Evolutionary conservation across 306 rosid species (phyloP).

Genomic region (Casuarina glauca): DNA sequence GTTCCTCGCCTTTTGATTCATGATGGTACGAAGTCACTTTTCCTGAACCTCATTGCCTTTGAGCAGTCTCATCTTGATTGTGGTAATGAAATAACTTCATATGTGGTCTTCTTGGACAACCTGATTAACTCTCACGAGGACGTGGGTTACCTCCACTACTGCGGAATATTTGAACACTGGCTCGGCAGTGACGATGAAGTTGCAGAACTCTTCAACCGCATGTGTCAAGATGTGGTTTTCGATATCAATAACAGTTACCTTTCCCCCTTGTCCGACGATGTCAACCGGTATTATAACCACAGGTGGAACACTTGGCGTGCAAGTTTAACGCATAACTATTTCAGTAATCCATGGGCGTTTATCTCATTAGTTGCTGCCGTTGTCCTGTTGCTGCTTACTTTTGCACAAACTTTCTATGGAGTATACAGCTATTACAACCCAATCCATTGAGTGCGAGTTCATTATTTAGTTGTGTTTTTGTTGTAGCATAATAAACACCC

Average conservation of each 20-base stretch:
- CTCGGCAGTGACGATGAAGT: conserved; percentile 90
- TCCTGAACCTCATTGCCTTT: conserved; percentile 70
- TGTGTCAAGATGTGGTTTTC: conserved; percentile 63
- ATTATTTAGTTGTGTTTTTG: background rate
- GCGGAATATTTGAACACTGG: conserved; percentile 91
- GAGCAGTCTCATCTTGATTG: conserved; percentile 87
- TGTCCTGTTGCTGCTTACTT: conserved; percentile 66
- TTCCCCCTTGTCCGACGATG: conserved; percentile 57
- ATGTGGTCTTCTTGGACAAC: conserved; percentile 83
- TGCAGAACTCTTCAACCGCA: conserved; percentile 73
- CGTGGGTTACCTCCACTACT: conserved; percentile 78
- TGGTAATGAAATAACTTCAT: conserved; percentile 75
- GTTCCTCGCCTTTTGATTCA: conserved; percentile 72
- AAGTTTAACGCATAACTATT: conserved; percentile 70
- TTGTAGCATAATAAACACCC: no score
- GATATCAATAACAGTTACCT: conserved; percentile 65
- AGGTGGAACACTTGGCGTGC: conserved; percentile 89
- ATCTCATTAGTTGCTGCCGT: conserved; percentile 79
- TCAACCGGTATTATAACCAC: conserved; percentile 69
- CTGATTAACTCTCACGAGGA: conserved; percentile 79
- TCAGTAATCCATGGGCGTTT: conserved; percentile 56
- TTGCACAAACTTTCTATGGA: conserved; percentile 71
- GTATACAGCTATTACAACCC: conserved; percentile 68
- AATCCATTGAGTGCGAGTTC: background rate
- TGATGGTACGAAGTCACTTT: conserved; percentile 81